Conservation (phyloP, 345 rosid genomes). For the Populus euphratica region DNA sequence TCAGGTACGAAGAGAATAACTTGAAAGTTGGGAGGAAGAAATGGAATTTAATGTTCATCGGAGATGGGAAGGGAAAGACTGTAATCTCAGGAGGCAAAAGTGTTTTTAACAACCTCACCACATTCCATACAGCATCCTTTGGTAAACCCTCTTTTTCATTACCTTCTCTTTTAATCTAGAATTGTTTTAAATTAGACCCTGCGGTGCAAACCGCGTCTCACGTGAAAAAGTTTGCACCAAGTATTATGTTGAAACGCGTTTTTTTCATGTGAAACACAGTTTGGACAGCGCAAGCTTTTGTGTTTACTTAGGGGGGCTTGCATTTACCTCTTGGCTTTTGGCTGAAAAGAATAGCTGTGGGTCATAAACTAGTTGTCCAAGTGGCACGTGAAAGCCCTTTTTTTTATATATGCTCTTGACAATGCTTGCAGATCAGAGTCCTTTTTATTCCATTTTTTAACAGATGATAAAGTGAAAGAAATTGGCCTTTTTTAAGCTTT, state of each 20-base stretch:
- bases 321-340: background rate
- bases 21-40: constrained; percentile 91
- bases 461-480: background rate
- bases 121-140: constrained; percentile 92
- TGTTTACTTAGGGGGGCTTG: background rate
- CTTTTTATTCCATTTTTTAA: background rate
- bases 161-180: background rate
- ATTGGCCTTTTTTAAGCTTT: background rate
- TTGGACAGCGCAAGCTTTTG: too few species aligned
- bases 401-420: background rate
- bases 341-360: background rate
- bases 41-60: constrained; percentile 79
- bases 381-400: constrained; percentile 7
- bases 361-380: background rate
- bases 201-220: too few species aligned
- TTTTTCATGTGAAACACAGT: too few species aligned
- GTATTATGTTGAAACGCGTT: too few species aligned
- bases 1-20: constrained; percentile 78
- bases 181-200: too few species aligned
- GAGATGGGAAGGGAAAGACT: constrained; percentile 86
- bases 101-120: constrained; percentile 54
- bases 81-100: constrained; percentile 68
- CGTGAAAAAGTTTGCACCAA: too few species aligned
- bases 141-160: constrained; percentile 37
- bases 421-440: background rate